Evolutionary conservation across 495 filamentous ascomycete genomes (phyloP).

Genomic region (Clohesyomyces aquaticus): DNA sequence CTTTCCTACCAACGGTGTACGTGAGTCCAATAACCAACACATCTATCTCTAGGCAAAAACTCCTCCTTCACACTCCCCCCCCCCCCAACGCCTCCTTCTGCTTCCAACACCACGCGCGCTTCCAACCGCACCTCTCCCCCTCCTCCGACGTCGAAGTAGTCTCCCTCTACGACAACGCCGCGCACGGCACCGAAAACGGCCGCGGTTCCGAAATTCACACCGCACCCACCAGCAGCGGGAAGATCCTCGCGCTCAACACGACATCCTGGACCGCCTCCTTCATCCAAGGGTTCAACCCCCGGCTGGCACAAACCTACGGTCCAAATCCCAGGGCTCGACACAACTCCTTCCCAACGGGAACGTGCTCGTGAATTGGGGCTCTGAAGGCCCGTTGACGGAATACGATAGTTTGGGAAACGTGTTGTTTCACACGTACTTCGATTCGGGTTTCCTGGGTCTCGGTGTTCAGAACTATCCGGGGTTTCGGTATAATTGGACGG

Average conservation of each 20-base stretch:
- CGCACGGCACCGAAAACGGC: slow-evolving; percentile 35
- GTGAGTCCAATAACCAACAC: too few species aligned
- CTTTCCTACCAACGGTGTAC: too few species aligned
- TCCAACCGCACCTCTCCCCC: slow-evolving; percentile 35
- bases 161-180: slow-evolving; percentile 50
- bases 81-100: slow-evolving; percentile 52
- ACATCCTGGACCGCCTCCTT: slow-evolving; percentile 48
- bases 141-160: slow-evolving; percentile 31
- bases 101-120: slow-evolving; percentile 61
- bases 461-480: slow-evolving; percentile 40
- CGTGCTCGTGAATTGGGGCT: slow-evolving; percentile 56
- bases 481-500: slow-evolving; percentile 38
- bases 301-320: slow-evolving; percentile 44
- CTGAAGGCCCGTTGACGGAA: slow-evolving; percentile 55
- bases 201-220: slow-evolving; percentile 34
- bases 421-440: slow-evolving; percentile 34
- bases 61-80: slow-evolving; percentile 55
- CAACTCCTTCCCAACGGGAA: slow-evolving; percentile 54
- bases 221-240: slow-evolving; percentile 49
- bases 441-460: slow-evolving; percentile 14
- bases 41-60: too few species aligned
- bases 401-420: slow-evolving; percentile 43
- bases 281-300: slow-evolving; percentile 46
- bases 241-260: slow-evolving; percentile 53
- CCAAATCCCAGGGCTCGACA: slow-evolving; percentile 54